Conservation (phyloP, 2,329 filamentous ascomycete genomes). For the Fusarium nygamai region DNA sequence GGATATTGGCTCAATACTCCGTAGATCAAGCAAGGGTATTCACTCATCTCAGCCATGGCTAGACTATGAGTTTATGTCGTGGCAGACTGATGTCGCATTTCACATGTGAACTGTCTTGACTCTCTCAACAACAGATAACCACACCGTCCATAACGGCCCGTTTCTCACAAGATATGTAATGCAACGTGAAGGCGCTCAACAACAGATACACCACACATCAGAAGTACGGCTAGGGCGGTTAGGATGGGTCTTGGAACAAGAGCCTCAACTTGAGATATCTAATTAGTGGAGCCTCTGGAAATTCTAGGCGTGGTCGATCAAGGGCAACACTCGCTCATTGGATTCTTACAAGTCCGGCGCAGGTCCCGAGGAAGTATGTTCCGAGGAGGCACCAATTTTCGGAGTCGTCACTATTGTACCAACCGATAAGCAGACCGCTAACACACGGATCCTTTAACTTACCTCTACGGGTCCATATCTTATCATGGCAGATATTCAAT, state of each 20-base stretch:
- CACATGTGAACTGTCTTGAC: constrained; percentile 24
- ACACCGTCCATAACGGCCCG: not conserved
- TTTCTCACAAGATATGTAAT: not conserved
- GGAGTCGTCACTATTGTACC: constrained; percentile 13
- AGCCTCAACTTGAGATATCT: constrained; percentile 26
- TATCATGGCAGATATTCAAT: not conserved
- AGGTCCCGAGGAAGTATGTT: constrained; percentile 28
- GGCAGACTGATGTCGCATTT: not conserved
- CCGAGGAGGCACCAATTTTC: constrained; percentile 23
- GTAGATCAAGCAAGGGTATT: not conserved
- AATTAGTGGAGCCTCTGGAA: constrained; percentile 1
- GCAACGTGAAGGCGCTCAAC: constrained; percentile 6
- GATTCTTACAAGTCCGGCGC: constrained; percentile 17
- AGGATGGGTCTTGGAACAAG: constrained; percentile 4
- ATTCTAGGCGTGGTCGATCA: not conserved
- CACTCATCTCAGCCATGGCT: not conserved
- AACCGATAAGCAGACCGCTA: constrained; percentile 15
- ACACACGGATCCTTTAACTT: not conserved
- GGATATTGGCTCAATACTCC: not conserved
- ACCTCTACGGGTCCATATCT: not conserved
- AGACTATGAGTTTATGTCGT: not conserved
- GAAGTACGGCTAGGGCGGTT: not conserved
- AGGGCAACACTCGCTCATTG: not conserved
- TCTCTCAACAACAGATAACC: constrained; percentile 24
- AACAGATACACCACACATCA: not conserved